Evolutionary conservation across 2,329 filamentous ascomycete species (phyloP).

Genomic region (Biscogniauxia sp.): DNA sequence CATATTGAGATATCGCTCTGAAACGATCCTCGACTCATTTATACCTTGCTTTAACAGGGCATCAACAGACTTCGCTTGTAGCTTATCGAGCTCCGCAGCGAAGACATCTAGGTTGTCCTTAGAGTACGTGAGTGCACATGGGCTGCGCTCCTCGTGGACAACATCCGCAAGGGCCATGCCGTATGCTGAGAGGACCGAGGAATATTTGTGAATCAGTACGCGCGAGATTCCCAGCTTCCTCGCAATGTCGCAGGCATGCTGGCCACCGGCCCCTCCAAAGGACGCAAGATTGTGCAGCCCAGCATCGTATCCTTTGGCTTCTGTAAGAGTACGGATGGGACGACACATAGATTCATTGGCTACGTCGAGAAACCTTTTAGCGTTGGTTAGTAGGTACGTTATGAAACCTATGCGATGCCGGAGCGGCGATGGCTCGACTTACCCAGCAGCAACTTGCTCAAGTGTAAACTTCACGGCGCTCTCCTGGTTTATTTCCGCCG

Average conservation of each 20-base stretch:
- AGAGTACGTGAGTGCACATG: conserved; percentile 60
- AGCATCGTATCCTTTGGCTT: conserved; percentile 89
- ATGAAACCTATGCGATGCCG: no score
- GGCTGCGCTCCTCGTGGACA: conserved; percentile 85
- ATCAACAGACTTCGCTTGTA: conserved; percentile 69
- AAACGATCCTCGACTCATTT: conserved; percentile 67
- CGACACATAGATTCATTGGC: conserved; percentile 90
- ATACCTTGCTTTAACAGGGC: conserved; percentile 78
- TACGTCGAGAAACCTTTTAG: conserved; percentile 71
- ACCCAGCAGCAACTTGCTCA: conserved; percentile 74
- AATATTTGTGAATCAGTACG: conserved; percentile 83
- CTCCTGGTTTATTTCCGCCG: conserved; percentile 75
- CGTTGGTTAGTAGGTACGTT: no score
- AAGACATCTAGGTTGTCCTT: conserved; percentile 60
- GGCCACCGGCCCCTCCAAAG: conserved; percentile 87
- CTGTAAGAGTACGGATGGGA: conserved; percentile 85
- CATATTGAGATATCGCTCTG: conserved; percentile 94
- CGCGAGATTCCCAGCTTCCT: conserved; percentile 80
- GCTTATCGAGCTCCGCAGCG: conserved; percentile 70
- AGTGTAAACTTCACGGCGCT: conserved; percentile 67
- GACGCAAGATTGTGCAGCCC: conserved; percentile 87
- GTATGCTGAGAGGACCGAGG: conserved; percentile 85
- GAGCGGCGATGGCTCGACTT: no score
- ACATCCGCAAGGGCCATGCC: conserved; percentile 93
- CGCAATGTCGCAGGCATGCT: conserved; percentile 87